These are phyloP conservation scores for Cercophora scortea DNA, from an alignment of 495 filamentous ascomycete species.

Conservation along the genomic window DNA sequence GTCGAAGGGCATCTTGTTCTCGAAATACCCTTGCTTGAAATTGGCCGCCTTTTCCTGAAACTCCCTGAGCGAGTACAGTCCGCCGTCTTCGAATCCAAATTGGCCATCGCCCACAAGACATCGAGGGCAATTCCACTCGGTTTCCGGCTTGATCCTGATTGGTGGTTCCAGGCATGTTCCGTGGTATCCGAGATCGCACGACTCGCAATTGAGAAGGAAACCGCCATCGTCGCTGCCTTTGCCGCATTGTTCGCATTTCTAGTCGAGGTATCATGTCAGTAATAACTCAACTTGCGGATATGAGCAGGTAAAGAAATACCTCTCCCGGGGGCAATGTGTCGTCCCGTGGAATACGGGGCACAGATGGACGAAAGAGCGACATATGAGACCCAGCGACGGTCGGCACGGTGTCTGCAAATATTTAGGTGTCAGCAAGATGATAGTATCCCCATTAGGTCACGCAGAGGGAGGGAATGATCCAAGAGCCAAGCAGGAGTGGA, in stretches of 20 bases:
- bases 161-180: slow-evolving; percentile 82
- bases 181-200: slow-evolving; percentile 87
- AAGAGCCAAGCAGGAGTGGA: not conserved
- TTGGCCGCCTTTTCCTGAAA: slow-evolving; percentile 94
- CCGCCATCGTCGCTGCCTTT: slow-evolving; percentile 56
- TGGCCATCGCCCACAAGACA: slow-evolving; percentile 95
- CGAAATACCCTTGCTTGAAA: slow-evolving; percentile 92
- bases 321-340: slow-evolving; percentile 65
- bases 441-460: slow-evolving; percentile 13
- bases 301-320: slow-evolving; percentile 36
- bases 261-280: slow-evolving; percentile 13
- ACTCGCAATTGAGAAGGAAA: slow-evolving; percentile 78
- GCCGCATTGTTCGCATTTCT: slow-evolving; percentile 86
- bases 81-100: slow-evolving; percentile 96
- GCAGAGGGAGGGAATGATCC: not conserved
- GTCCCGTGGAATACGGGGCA: slow-evolving; percentile 61
- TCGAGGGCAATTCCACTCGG: slow-evolving; percentile 93
- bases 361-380: slow-evolving; percentile 81
- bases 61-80: slow-evolving; percentile 88
- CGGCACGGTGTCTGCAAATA: slow-evolving; percentile 63
- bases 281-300: not conserved
- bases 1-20: slow-evolving; percentile 83
- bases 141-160: slow-evolving; percentile 67
- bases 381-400: slow-evolving; percentile 95
- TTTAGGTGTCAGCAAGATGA: slow-evolving; percentile 24